Evolutionary conservation across 306 rosid genomes (phyloP).

Genomic region (Cucurbita moschata): DNA sequence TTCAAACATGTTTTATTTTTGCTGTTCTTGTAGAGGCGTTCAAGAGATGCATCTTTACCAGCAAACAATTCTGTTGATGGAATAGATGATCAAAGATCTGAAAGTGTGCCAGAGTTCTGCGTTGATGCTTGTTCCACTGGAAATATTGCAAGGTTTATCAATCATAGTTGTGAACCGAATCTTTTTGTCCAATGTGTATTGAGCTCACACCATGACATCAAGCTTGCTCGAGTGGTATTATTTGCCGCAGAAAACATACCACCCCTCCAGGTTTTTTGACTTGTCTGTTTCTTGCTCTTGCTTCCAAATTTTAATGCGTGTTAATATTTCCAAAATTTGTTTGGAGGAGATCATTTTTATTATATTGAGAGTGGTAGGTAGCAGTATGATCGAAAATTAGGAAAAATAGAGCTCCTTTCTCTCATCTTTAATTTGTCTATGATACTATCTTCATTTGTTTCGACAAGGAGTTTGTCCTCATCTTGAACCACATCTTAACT

Average conservation of each 20-base stretch:
- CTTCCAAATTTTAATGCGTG: neutral
- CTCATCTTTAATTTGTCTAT: no score
- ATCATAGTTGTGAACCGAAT: conserved; percentile 93
- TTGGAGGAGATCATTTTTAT: no score
- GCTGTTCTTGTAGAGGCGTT: conserved; percentile 43
- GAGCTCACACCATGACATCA: conserved; percentile 71
- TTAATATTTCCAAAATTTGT: neutral
- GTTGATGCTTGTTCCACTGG: conserved; percentile 83
- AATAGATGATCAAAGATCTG: conserved; percentile 41
- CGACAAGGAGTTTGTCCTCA: no score
- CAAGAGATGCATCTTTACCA: conserved; percentile 28
- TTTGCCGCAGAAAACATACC: conserved; percentile 97
- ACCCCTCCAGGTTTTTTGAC: conserved; percentile 59
- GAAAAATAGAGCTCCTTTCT: no score
- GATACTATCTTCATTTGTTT: no score
- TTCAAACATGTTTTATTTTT: neutral
- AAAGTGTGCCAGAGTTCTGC: conserved; percentile 64
- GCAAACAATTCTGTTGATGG: conserved; percentile 28
- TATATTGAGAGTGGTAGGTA: neutral
- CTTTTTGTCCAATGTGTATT: conserved; percentile 90
- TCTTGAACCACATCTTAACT: no score
- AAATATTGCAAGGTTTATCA: conserved; percentile 76
- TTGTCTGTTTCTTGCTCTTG: neutral
- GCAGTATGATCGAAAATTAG: no score
- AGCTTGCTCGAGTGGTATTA: conserved; percentile 69